A percentile compares a stretch with the other conserved stretches of the same genome.
phyloP scores from a whole-genome alignment of 768 basidiomycete genomes.

The Leucocoprinus sp. region DNA sequence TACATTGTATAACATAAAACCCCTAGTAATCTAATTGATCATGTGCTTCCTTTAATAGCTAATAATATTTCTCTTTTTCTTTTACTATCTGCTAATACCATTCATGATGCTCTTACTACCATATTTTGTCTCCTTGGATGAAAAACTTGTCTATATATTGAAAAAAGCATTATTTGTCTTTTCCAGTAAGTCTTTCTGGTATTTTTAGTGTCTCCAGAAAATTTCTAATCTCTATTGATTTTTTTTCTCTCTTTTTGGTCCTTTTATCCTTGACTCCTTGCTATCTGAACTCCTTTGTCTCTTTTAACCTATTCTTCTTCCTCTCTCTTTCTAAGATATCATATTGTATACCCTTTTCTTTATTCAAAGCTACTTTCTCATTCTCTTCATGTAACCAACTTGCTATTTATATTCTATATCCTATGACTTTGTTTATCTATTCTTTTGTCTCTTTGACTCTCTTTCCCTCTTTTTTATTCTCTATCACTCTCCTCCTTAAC shows the following conservation, averaged over 20 bases:
- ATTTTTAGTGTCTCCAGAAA: conserved; percentile 5
- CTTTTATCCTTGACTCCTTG: not conserved
- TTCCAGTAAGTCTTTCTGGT: not conserved
- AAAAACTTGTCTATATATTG: conserved; percentile 1
- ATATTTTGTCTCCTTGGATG: conserved; percentile 12
- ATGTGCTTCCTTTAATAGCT: conserved; percentile 16
- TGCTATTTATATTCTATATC: conserved; percentile 2
- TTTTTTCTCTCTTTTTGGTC: not conserved
- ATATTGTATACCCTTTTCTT: conserved; percentile 1
- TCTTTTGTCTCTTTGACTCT: conserved; percentile 17
- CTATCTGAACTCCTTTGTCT: not conserved
- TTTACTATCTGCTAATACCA: conserved; percentile 19
- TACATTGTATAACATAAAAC: conserved; percentile 15
- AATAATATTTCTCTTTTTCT: conserved; percentile 7
- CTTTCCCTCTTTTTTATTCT: conserved; percentile 11
- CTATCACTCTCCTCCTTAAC: conserved; percentile 19
- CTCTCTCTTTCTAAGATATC: not conserved
- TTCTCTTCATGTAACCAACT: not conserved
- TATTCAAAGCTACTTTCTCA: not conserved
- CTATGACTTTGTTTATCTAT: conserved; percentile 16
- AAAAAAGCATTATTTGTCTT: conserved; percentile 4
- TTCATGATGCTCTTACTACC: conserved; percentile 15
- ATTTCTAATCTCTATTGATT: conserved; percentile 1
- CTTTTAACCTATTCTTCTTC: not conserved
- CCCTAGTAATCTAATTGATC: conserved; percentile 22